These are phyloP conservation scores for Omphalea diandra DNA, from an alignment of 441 rosid species.

Conservation along the genomic window DNA sequence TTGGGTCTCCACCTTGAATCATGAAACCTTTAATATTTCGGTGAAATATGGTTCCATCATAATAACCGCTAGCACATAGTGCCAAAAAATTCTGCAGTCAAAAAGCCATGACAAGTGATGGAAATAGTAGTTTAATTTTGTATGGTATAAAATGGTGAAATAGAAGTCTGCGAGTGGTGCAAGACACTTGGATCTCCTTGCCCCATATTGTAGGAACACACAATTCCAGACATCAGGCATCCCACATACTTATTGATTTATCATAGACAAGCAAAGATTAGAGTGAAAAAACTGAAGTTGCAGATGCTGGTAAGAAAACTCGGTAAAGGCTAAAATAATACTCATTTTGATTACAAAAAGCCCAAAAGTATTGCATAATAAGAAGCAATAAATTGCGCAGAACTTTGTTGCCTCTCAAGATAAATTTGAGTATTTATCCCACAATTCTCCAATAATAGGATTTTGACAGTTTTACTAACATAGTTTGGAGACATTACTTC, in stretches of 20 bases:
- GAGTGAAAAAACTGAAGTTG: no score
- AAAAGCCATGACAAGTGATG: not conserved
- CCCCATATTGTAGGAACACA: not conserved
- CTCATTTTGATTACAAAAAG: no score
- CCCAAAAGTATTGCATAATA: not conserved
- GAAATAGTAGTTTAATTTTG: not conserved
- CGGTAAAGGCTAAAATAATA: no score
- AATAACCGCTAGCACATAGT: constrained; percentile 84
- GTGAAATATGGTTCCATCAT: constrained; percentile 88
- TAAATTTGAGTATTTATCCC: no score
- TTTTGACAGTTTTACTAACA: no score
- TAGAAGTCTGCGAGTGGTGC: not conserved
- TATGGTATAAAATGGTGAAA: not conserved
- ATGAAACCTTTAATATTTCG: constrained; percentile 93
- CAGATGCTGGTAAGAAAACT: no score
- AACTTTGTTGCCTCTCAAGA: not conserved
- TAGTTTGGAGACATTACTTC: no score
- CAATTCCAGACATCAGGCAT: not conserved
- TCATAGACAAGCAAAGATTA: not conserved
- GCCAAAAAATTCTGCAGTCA: constrained; percentile 84
- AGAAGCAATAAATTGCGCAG: not conserved
- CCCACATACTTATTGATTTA: not conserved
- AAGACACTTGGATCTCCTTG: not conserved
- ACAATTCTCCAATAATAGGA: not conserved
- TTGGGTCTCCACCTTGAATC: constrained; percentile 99